Base-by-base conservation (phyloP, 1,139 yeast species). In the Scheffersomyces lignicola region DNA sequence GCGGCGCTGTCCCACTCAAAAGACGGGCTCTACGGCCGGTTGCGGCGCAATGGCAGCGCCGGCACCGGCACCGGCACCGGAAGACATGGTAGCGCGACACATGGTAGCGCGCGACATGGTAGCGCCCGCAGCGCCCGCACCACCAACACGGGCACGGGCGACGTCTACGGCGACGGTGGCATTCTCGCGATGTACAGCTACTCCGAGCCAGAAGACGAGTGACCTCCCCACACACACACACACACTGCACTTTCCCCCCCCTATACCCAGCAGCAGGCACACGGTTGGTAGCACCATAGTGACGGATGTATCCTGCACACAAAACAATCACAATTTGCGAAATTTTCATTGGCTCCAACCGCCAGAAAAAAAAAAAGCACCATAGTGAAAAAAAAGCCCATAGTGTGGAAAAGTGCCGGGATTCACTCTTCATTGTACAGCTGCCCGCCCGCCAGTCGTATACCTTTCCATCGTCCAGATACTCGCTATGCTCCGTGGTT, bases 401-500 rank as follows among this genome's bases (percentile, higher is more conserved):
- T 18, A 14, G 24, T 21, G 18, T 30, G 14, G 24, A 20, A 13
- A 17, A 30, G 10, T 9, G 8, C 23, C 14, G 13, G 29, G n/a
- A n/a, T n/a, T n/a, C n/a, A n/a, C n/a, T n/a, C n/a, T n/a, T n/a
- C n/a, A n/a, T n/a, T n/a, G n/a, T n/a, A 30, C 15, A 18, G 20
- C 13, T 12, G 18, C 14, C n/a, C 16, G 20, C 29, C 13, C 8
- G 15, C 32, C 25, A 20, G 32, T 30, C 26, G 20, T 14, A 20
- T 25, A 33, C 18, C 22, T 25, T 16, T 22, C 26, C 17, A 24
- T 9, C 20, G 13, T 27, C 21, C 10, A 31, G 15, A n/a, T 18
- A 34, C 24, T 37, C 30, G 45, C 29, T 33, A 65, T 65, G 70
- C 59, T 64, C 56, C 69, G 69, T 60, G 69, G 69, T 42, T 49